phyloP scores from a whole-genome alignment of 371 early-diverging fungal genomes.

The Zychaea mexicana region DNA sequence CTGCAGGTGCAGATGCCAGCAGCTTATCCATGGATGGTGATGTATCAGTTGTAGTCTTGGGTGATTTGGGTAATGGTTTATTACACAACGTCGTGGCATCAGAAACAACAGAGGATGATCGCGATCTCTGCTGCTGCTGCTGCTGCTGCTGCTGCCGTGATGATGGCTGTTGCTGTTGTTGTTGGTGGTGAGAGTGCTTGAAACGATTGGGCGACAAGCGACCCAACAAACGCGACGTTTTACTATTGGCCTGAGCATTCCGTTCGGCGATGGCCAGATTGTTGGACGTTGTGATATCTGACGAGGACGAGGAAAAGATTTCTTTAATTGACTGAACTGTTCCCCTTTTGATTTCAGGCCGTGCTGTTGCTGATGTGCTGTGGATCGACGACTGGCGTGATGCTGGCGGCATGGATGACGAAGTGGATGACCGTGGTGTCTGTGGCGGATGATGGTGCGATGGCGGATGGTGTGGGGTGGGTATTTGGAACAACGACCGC shows the following conservation, averaged over 20 bases:
- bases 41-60: neutral
- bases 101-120: slow-evolving; percentile 5
- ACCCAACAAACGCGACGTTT: neutral
- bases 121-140: neutral
- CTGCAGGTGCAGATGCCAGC: neutral
- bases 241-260: slow-evolving; percentile 9
- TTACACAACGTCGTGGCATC: neutral
- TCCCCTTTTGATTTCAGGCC: slow-evolving; percentile 35
- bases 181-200: neutral
- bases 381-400: too few relatives aligned
- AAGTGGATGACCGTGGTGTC: neutral
- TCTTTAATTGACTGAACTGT: slow-evolving; percentile 40
- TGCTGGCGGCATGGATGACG: neutral
- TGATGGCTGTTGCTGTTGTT: neutral
- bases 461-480: slow-evolving; percentile 7
- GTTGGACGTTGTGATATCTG: slow-evolving; percentile 1
- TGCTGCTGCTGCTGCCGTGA: neutral
- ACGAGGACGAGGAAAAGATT: slow-evolving; percentile 19
- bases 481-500: slow-evolving; percentile 42
- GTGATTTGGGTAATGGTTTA: slow-evolving; percentile 8
- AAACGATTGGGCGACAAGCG: neutral
- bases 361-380: too few relatives aligned
- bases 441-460: neutral
- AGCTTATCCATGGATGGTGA: neutral
- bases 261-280: slow-evolving; percentile 10